Percentiles rank a stretch among this genome's conserved stretches.
Conservation (phyloP, 345 rosid species). For the Euphorbia lathyris region DNA sequence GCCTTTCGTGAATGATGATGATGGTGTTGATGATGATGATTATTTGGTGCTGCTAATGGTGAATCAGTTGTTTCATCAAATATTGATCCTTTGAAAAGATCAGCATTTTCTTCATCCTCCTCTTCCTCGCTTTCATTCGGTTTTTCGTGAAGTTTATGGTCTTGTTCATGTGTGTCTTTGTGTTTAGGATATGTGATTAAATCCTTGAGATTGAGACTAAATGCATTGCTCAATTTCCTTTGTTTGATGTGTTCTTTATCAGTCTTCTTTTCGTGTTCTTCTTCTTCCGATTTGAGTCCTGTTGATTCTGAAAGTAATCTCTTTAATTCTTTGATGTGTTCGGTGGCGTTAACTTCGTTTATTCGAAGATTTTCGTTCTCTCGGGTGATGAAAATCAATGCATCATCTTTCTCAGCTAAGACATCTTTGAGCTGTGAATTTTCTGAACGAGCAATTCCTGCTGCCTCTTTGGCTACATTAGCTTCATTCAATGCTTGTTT, state of each 20-base stretch:
- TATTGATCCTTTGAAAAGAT: conserved; percentile 70
- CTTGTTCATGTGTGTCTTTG: conserved; percentile 24
- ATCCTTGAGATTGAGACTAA: conserved; percentile 48
- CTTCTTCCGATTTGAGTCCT: conserved; percentile 13
- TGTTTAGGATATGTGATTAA: conserved; percentile 43
- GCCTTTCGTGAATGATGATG: conserved; percentile 45
- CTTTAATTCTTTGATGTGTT: conserved; percentile 60
- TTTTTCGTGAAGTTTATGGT: conserved; percentile 29
- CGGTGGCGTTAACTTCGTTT: conserved; percentile 56
- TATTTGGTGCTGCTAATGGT: conserved; percentile 29
- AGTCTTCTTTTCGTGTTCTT: conserved; percentile 25
- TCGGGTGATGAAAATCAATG: conserved; percentile 42
- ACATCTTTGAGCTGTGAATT: conserved; percentile 69
- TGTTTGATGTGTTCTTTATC: conserved; percentile 30
- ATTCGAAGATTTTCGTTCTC: conserved; percentile 63
- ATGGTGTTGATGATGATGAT: background rate
- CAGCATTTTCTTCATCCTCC: conserved; percentile 22
- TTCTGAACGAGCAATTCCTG: conserved; percentile 62
- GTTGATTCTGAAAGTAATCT: conserved; percentile 40
- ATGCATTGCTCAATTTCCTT: conserved; percentile 41
- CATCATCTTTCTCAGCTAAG: conserved; percentile 58
- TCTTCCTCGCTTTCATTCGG: conserved; percentile 16
- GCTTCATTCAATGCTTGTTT: conserved; percentile 90
- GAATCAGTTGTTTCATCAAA: conserved; percentile 53
- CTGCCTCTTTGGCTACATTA: conserved; percentile 82